These are phyloP conservation scores for Hypoxylon sp. DNA, from an alignment of 2,329 filamentous ascomycete genomes.

Conservation along the genomic window DNA sequence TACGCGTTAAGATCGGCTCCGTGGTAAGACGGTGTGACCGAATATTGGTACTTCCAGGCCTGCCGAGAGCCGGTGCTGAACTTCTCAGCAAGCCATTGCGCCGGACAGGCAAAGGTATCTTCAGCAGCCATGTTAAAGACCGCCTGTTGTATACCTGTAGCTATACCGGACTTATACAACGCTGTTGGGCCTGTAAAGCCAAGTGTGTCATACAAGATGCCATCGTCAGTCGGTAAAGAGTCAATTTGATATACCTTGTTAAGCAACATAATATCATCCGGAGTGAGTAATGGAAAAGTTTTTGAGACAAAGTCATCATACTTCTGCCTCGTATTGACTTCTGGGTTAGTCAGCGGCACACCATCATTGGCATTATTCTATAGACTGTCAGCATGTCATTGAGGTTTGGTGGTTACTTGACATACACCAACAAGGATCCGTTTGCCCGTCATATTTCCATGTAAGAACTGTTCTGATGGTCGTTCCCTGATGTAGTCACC, in stretches of 20 bases:
- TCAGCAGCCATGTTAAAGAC: slow-evolving; percentile 63
- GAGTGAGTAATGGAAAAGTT: slow-evolving; percentile 46
- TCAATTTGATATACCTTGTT: slow-evolving; percentile 43
- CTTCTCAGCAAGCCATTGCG: slow-evolving; percentile 63
- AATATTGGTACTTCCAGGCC: slow-evolving; percentile 61
- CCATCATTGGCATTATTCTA: slow-evolving; percentile 55
- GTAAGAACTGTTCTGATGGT: slow-evolving; percentile 40
- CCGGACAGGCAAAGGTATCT: slow-evolving; percentile 63
- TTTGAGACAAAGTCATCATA: slow-evolving; percentile 48
- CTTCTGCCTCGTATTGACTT: slow-evolving; percentile 44
- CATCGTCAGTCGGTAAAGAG: slow-evolving; percentile 25
- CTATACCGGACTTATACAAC: slow-evolving; percentile 60
- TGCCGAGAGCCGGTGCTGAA: slow-evolving; percentile 52
- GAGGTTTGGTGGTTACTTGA: background rate
- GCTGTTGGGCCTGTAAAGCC: slow-evolving; percentile 57
- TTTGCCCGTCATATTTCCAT: slow-evolving; percentile 42
- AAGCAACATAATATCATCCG: slow-evolving; percentile 35
- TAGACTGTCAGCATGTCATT: slow-evolving; percentile 14
- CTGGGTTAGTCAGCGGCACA: slow-evolving; percentile 50
- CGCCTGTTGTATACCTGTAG: slow-evolving; percentile 63
- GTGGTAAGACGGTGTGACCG: slow-evolving; percentile 53
- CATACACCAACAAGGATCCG: slow-evolving; percentile 47
- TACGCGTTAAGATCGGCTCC: slow-evolving; percentile 54
- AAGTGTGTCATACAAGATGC: slow-evolving; percentile 54
- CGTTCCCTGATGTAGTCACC: slow-evolving; percentile 47